Evolutionary conservation across 1,284 basidiomycete species (phyloP), one percentile per base, ranked within the genome.

Genomic region (Ustilago shanxiensis): DNA sequence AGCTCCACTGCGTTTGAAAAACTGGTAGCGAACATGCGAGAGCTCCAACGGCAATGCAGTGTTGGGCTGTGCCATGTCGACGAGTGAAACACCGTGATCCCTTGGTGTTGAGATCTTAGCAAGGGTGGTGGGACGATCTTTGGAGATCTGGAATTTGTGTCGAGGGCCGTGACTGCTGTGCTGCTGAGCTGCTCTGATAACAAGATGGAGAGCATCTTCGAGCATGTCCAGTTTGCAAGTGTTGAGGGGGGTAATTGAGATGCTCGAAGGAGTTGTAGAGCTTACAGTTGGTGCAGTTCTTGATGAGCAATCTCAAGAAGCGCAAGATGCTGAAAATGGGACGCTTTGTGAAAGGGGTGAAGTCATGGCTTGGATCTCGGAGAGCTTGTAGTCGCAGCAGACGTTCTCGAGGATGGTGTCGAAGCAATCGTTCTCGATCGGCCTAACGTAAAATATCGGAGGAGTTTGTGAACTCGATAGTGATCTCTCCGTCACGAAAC

Each of bases 211-310:
- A 22, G 94, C 90, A 26, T 93, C 88, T 64, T 95, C 91, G 53
- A 98, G 89, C 41, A 99, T 90, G 80, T 97, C 94, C 60, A 96
- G 88, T 87, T 99, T 95, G 47, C 92, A 92, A 1, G 94, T 94
- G 82, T 91, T 91, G 64, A 98, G 89, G 26, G n/a, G 99, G 89
- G 82, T 92, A 92, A 86, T 95, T 94, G 79, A 98, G 88, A 75
- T 95, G 93, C 95, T 99, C 97, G 86, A 98, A 99, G 3, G 95
- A 98, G 71, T 91, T 92, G 88, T 93, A 99, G 68, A 95, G 93
- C 89, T 98, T 99, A 83, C 97, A 90, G 86, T 97, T 99, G 53
- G 96, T 99, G 67, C 95, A 97, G 87, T 98, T 98, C 88, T 99
- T 97, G 83, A 99, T 88, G 59, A 99, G 88, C 51, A 99, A 88